Base-by-base conservation (phyloP, 768 basidiomycete species). In the Auricularia sp. region DNA sequence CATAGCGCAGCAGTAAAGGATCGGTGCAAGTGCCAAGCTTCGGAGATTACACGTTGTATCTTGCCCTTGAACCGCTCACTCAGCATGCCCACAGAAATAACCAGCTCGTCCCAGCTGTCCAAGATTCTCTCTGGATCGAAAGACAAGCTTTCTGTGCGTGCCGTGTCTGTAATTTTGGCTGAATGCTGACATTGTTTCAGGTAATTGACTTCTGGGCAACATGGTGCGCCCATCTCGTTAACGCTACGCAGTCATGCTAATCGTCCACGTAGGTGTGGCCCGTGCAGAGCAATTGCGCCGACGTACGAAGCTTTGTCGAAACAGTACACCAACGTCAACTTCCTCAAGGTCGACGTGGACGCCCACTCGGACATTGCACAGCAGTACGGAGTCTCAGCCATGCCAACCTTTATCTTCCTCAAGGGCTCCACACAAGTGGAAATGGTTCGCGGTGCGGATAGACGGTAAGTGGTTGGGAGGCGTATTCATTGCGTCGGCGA, bases 121-220 rank as follows among this genome's bases (percentile, higher is more conserved):
- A 54, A 54, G 29, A 54, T 54, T 29, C 18, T 54, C 53, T 54
- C 53, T 11, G 53, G 53, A 65, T 14, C 39, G 39, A 42, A 42
- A 14, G 80, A 82, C 62, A 90, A 89, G 71, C 72, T 91, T 35
- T 81, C 87, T 29, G 90, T 90, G 63, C 70, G 79, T 65, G 23
- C 36, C 0, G 11, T 58, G 36, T 36, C 63, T 33, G 36, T 47
- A 21, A 11, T 33, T 59, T 51, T 56, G 51, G 44, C 63, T 58
- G 11, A 36, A 39, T 61, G 39, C 39, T 42, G 67, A 54, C 39
- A 33, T 36, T 42, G 56, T 66, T 63, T 29, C 60, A 90, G 89
- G 86, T 93, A 65, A 90, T 93, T 66, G 91, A 93, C 75, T 93
- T 93, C 71, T 88, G 91, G 73, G 91, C 91, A 64, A 82, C 86